Base-by-base conservation (phyloP, 2,329 filamentous ascomycete species). In the Penicillium brasilianum region DNA sequence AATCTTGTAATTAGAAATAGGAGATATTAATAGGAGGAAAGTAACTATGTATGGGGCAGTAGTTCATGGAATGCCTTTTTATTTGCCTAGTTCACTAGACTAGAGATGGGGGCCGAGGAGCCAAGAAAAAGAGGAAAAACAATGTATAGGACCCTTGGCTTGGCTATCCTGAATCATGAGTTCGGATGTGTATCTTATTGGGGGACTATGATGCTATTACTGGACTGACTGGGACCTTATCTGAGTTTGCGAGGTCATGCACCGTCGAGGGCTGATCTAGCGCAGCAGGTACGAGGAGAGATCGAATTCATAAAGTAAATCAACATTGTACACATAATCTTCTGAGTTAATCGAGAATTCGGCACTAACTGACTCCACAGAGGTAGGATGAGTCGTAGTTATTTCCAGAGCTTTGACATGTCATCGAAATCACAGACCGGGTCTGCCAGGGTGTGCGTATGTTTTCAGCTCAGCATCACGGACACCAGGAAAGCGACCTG, bases 191-290 rank as follows among this genome's bases (percentile, higher is more conserved):
- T 28, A 48, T 48, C 44, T 48, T 25, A 48, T 48, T 48, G 44
- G 44, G 44, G 48, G 28, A n/a, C 28, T 50, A 32, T 32, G 46
- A 44, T 36, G 28, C 34, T 34, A 16, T 36, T 55, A 46, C 10
- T 30, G 30, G 30, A 30, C 53, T 37, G 20, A n/a, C 41, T 18
- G 9, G 28, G 48, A 34, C 30, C 46, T 50, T 30, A 36, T 44
- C 39, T 30, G 54, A 49, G 32, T 39, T 37, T 49, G 22, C n/a
- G 54, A 50, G 48, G 48, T 50, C 48, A 56, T 56, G 43, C 34
- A 28, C 20, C 43, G n/a, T 49, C 43, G 46, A 34, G 30, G 28
- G 48, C 48, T 34, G 48, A 20, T 50, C 54, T 39, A 56, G 43
- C 36, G 54, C 32, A 48, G 54, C 43, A 48, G 54, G 54, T 56